A percentile compares a stretch with the other conserved stretches of the same genome.
Conservation (phyloP, 305 asterid species). For the Vinca major region DNA sequence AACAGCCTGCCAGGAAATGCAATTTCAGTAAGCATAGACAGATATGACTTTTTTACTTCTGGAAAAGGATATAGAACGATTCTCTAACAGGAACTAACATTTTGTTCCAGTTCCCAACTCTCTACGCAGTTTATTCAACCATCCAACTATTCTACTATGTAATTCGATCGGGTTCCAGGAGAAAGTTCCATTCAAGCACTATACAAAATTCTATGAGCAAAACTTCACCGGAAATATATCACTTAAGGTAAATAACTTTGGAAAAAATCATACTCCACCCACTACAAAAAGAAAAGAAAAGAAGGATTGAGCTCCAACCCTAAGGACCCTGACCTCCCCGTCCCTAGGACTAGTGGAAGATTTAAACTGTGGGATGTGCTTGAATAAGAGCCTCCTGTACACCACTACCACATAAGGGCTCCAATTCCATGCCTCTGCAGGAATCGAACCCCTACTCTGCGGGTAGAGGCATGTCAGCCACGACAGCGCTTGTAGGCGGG, state of each 20-base stretch:
- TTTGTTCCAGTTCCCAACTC: not conserved
- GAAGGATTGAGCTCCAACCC: too few relatives aligned
- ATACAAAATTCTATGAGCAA: not conserved
- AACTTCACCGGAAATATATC: not conserved
- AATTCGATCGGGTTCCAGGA: not conserved
- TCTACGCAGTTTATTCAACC: not conserved
- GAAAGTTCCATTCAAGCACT: not conserved
- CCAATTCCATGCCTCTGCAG: too few relatives aligned
- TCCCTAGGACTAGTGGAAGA: too few relatives aligned
- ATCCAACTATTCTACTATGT: not conserved
- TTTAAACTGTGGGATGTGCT: too few relatives aligned
- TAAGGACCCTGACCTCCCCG: too few relatives aligned
- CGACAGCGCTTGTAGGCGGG: too few relatives aligned
- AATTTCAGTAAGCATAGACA: not conserved
- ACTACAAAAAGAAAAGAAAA: too few relatives aligned
- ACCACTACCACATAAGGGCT: too few relatives aligned
- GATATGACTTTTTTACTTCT: not conserved
- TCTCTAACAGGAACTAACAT: not conserved
- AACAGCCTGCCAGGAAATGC: conserved; percentile 59
- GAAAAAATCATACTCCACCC: not conserved
- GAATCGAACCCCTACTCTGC: too few relatives aligned
- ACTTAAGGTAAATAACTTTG: not conserved
- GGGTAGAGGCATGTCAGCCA: too few relatives aligned
- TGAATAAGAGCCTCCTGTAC: too few relatives aligned
- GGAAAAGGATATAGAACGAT: not conserved